Evolutionary conservation across 139 green algal genomes (phyloP).

Genomic region (Gonium pectorale): DNA sequence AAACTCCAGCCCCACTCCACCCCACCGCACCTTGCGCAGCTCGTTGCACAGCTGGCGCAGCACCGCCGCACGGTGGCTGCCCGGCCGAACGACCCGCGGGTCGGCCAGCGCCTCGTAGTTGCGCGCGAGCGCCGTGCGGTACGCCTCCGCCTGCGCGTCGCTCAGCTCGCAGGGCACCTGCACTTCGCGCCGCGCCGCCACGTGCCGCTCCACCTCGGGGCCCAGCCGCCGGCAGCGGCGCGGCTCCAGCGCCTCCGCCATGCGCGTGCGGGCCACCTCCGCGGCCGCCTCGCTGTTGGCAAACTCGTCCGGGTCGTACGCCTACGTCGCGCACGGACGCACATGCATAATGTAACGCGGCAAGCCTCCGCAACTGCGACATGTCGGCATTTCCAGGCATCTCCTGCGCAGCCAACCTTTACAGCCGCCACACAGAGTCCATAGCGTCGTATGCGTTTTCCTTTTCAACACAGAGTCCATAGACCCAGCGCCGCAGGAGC

Average conservation of each 20-base stretch:
- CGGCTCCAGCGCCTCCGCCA: conserved; percentile 45
- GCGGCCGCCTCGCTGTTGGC: neutral
- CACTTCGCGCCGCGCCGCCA: conserved; percentile 49
- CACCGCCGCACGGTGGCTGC: conserved; percentile 51
- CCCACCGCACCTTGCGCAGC: conserved; percentile 58
- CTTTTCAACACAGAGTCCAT: too few species aligned
- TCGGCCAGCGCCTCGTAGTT: conserved; percentile 75
- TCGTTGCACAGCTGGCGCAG: conserved; percentile 65
- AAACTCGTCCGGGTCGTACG: conserved; percentile 11
- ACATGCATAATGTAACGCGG: too few species aligned
- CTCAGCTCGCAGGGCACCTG: conserved; percentile 62
- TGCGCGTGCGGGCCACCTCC: conserved; percentile 9
- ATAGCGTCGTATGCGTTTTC: too few species aligned
- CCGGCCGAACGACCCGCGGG: conserved; percentile 57
- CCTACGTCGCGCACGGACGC: neutral
- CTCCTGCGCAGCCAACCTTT: too few species aligned
- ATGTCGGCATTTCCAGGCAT: too few species aligned
- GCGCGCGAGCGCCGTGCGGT: conserved; percentile 69
- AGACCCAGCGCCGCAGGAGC: too few species aligned
- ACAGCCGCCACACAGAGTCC: too few species aligned
- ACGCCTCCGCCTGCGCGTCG: conserved; percentile 55
- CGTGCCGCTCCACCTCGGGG: neutral
- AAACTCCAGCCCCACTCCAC: too few species aligned
- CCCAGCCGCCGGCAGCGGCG: conserved; percentile 21
- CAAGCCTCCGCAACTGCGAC: too few species aligned